Evolutionary conservation across 2,329 filamentous ascomycete species (phyloP), one percentile per base, ranked within the genome.

Genomic region (Arthrobotrys megalospora): DNA sequence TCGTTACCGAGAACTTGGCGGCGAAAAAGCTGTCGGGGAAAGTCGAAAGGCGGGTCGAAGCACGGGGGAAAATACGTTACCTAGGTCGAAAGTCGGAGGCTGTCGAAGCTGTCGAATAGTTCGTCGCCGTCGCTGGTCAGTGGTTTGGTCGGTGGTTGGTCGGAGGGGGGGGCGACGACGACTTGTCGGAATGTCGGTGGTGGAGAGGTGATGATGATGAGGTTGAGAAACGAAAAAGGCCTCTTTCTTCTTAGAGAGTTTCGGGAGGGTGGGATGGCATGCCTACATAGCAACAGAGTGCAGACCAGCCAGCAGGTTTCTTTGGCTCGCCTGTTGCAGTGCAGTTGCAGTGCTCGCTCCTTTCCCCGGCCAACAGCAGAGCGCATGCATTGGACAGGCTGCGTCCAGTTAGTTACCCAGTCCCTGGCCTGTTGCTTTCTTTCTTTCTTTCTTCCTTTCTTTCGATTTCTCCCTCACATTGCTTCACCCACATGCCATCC

Each of bases 1-100:
- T 77, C 73, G 73, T 77, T 70, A 65, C 66, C 48, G 65, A 73
- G 43, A 43, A 66, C 69, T 73, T 66, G 69, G 60, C 60, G 60
- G 63, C 41, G 21, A 55, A 76, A 64, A 72, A 48, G 14, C 32
- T 24, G 43, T 70, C 66, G 66, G 53, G 53, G 45, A 63, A 55
- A 76, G 71, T 48, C 71, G 71, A 63, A 67, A 45, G 45, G 70
- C 53, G 32, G 64, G 72, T 60, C 72, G 72, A 60, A 65, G 60
- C 73, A 71, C 60, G 45, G 36, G 60, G 65, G 45, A 34, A 64
- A 58, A 58, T 70, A 77, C 73, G 66, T 70, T 77, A 77, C 73
- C 65, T 77, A 19, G 65, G 72, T 65, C 53, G 72, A 50, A 12
- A 45, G 55, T 21, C n/a, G 60, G 28, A 3, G 38, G 52, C 47